These are phyloP conservation scores for Aspergillus nanangensis DNA, from an alignment of 495 filamentous ascomycete genomes.

Conservation along the genomic window DNA sequence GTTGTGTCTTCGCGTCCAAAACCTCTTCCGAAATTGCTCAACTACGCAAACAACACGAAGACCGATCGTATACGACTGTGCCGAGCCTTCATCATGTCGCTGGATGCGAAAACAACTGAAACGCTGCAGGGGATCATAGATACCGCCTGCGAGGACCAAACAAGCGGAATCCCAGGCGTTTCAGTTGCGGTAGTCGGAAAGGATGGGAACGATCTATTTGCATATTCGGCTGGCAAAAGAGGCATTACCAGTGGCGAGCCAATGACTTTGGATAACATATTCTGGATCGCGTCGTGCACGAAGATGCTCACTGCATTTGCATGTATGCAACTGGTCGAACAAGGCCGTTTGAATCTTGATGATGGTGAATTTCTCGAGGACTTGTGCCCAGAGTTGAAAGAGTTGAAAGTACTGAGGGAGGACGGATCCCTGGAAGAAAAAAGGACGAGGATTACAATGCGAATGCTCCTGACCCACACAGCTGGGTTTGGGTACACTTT, in stretches of 20 bases:
- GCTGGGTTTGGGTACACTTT: conserved; percentile 51
- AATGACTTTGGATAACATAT: conserved; percentile 49
- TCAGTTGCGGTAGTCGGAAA: too few relatives aligned
- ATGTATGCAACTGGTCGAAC: conserved; percentile 59
- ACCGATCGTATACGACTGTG: too few relatives aligned
- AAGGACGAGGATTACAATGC: conserved; percentile 51
- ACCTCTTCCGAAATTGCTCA: too few relatives aligned
- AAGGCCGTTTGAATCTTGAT: conserved; percentile 48
- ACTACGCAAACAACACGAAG: too few relatives aligned
- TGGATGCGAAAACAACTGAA: too few relatives aligned
- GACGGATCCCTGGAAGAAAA: too few relatives aligned
- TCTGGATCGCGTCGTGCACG: conserved; percentile 59
- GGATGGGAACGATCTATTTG: conserved; percentile 45
- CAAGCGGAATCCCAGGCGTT: too few relatives aligned
- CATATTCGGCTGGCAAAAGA: conserved; percentile 40
- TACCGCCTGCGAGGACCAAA: too few relatives aligned
- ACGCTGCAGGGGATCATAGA: too few relatives aligned
- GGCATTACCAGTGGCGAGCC: conserved; percentile 31
- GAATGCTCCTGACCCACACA: conserved; percentile 59
- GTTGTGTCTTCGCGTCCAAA: too few relatives aligned
- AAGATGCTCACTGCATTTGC: conserved; percentile 53
- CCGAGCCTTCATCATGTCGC: too few relatives aligned
- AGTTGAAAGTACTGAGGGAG: conserved; percentile 42
- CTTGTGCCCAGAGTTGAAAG: conserved; percentile 47
- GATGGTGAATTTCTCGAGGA: conserved; percentile 42